Evolutionary conservation across 1,284 basidiomycete species (phyloP), one percentile per base, ranked within the genome.

Genomic region (Cutaneotrichosporon sp.): DNA sequence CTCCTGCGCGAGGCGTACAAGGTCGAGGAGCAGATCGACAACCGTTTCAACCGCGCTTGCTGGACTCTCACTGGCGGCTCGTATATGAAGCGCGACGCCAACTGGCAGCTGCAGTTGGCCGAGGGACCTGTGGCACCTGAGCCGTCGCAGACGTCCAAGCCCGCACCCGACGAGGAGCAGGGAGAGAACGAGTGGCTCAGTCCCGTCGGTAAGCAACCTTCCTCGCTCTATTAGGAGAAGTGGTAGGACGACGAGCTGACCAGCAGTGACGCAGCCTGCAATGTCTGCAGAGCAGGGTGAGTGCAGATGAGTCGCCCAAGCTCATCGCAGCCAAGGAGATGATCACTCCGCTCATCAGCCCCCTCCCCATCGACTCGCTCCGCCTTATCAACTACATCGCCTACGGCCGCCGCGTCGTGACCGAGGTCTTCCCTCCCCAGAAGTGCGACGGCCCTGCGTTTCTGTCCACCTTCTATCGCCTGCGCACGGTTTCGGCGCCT

Each of bases 401-500:
- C 11, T 77, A 64, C 55, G 49, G 64, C 18, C 68, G 74, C 8
- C 72, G 75, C 31, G 45, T 60, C 10, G 52, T 77, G 51, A 56
- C 58, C 2, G 56, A 60, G 2, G 64, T 75, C 11, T 43, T 63
- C 4, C 55, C 60, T n/a, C 66, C 68, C 57, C 2, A 16, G 43
- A 24, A 27, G 2, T 13, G 45, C 24, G n/a, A 3, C 9, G 36
- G 50, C 13, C 69, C 69, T 0, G 9, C 45, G 1, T 71, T 65
- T 60, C 50, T 52, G 18, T 36, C 54, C 2, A 54, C 33, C 1
- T 64, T 66, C 27, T 57, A 63, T 46, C 68, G 68, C 7, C 22
- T 78, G 5, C 57, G 68, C 43, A 78, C 76, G 4, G 67, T 56
- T 6, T 65, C 70, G 0, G 69, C 73, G 0, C 72, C 71, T 0